phyloP scores from a whole-genome alignment of 495 filamentous ascomycete species.

The Neurospora sublineolata region DNA sequence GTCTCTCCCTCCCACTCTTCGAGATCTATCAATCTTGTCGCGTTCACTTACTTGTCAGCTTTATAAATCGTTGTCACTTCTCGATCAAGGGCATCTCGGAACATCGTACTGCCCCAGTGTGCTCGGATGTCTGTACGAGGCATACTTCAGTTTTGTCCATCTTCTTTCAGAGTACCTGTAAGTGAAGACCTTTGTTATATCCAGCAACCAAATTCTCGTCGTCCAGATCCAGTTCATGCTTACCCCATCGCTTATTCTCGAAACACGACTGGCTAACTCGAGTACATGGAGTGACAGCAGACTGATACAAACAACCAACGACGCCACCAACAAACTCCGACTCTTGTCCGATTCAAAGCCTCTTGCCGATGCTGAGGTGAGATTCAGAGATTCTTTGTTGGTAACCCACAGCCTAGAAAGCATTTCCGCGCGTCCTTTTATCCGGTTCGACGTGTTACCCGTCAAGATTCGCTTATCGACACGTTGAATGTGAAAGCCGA shows the following conservation, averaged over 20 bases:
- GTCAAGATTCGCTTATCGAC: background rate
- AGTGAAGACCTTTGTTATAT: background rate
- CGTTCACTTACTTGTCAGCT: background rate
- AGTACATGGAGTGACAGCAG: background rate
- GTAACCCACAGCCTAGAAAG: background rate
- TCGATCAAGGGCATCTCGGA: background rate
- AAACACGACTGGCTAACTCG: background rate
- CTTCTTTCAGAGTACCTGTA: background rate
- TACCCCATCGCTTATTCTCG: background rate
- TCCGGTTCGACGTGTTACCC: background rate
- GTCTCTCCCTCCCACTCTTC: background rate
- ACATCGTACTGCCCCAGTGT: background rate
- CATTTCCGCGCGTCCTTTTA: background rate
- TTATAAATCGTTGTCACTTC: background rate
- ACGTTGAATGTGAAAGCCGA: background rate
- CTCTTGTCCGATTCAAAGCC: background rate
- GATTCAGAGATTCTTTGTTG: background rate
- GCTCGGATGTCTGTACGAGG: background rate
- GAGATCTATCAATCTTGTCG: background rate
- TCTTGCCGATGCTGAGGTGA: background rate
- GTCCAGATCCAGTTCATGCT: background rate
- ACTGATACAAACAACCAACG: background rate
- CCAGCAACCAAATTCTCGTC: background rate
- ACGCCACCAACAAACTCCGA: background rate
- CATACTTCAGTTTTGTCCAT: background rate